Percentiles rank a stretch among this genome's conserved stretches.
phyloP scores from a whole-genome alignment of 225 moss, liverwort and hornwort species.

The Rhytidiadelphus loreus region DNA sequence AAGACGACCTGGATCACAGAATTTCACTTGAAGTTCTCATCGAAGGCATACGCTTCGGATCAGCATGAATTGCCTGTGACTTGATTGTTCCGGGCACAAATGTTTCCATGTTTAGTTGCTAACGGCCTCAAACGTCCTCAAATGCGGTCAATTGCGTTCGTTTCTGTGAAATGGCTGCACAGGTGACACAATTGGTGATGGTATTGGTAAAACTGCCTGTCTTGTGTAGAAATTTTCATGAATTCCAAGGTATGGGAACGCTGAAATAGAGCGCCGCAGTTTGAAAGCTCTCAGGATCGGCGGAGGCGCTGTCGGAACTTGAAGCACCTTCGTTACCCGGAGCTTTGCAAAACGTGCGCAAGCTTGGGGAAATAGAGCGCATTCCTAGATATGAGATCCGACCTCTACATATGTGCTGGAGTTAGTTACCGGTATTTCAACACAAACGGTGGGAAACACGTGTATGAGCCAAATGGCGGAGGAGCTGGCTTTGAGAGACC shows the following conservation, averaged over 20 bases:
- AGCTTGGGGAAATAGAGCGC: neutral
- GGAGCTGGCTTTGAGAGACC: neutral
- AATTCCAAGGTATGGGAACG: neutral
- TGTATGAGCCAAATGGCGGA: neutral
- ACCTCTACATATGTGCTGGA: neutral
- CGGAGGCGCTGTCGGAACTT: neutral
- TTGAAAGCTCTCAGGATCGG: neutral
- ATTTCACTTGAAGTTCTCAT: neutral
- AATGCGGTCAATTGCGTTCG: neutral
- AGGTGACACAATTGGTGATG: neutral
- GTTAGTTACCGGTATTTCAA: constrained; percentile 13
- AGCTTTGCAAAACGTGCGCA: neutral
- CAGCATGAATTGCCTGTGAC: neutral
- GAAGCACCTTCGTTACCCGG: neutral
- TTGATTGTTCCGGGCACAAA: neutral
- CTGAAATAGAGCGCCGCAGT: neutral
- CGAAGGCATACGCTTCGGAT: neutral
- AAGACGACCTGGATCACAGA: neutral
- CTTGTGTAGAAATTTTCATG: neutral
- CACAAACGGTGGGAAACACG: neutral
- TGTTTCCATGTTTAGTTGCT: neutral
- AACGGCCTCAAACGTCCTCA: neutral
- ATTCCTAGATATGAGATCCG: neutral
- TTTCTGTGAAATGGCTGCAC: neutral
- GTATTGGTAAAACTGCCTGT: no score